Base-by-base conservation (phyloP, 2,329 filamentous ascomycete genomes). In the Zelopaecilomyces penicillatus region DNA sequence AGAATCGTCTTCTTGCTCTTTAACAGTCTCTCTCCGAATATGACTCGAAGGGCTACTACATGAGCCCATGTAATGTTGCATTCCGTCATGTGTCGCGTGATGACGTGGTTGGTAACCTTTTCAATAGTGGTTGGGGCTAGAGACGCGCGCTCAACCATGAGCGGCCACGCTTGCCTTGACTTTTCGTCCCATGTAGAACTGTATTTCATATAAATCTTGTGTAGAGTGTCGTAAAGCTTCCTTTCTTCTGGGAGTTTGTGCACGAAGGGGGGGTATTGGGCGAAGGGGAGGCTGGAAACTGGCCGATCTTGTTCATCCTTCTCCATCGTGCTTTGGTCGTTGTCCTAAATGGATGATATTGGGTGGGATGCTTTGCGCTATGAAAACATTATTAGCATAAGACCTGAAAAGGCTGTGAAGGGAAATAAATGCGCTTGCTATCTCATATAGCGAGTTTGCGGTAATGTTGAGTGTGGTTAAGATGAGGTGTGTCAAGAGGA, bases 21-120 rank as follows among this genome's bases (percentile, higher is more conserved):
- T 7, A 39, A 48, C 4, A 50, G 37, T 2, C 26, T 8, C 5
- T 35, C n/a, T 41, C 44, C 39, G 19, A 46, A 50, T n/a, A 48
- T 50, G 11, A 45, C 33, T 7, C 41, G 37, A 10, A 48, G 41
- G 1, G 39, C 32, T 6, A 41, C 32, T 5, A 46, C 36, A 30
- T 46, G 45, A 2, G 47, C 47, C 47, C 47, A 50, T n/a, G 45
- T 51, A 9, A 44, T 41, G n/a, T 19, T 43, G 9, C 26, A 11
- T 2, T 8, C 10, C 5, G 12, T 19, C 10, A 48, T 27, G 1
- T 26, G 27, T 34, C 37, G 37, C 5, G 37, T 27, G 19, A 51
- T 43, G 8, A 5, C 11, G 30, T 50, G 47, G 6, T 38, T 48
- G 6, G 41, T 48, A 9, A 48, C 39, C 36, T 50, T 51, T 12